Evolutionary conservation across 352 stramenopile species (phyloP).

Genomic region (Blastocystis sp.): DNA sequence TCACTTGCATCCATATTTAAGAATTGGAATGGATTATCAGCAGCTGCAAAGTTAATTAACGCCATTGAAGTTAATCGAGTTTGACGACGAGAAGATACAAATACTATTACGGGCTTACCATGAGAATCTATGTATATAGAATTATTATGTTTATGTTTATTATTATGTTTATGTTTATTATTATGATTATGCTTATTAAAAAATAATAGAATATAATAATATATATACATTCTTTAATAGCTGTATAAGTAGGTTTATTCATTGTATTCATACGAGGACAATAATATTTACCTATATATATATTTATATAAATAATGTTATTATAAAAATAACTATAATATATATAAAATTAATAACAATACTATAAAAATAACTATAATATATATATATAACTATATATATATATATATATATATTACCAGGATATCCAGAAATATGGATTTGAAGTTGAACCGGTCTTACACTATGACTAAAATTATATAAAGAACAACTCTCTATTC

Average conservation of each 20-base stretch:
- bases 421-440: conserved; percentile 70
- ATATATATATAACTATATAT: too few species aligned
- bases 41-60: conserved; percentile 73
- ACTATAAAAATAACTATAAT: too few species aligned
- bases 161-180: too few species aligned
- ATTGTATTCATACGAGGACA: conserved; percentile 91
- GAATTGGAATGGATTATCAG: conserved; percentile 71
- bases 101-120: conserved; percentile 77
- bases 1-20: conserved; percentile 66
- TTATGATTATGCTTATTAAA: too few species aligned
- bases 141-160: too few species aligned
- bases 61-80: conserved; percentile 86
- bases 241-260: conserved; percentile 95
- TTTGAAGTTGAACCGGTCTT: conserved; percentile 78
- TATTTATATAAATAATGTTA: too few species aligned
- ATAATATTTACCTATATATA: conserved; percentile 86
- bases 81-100: conserved; percentile 88
- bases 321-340: too few species aligned
- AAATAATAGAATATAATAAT: too few species aligned
- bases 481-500: conserved; percentile 57
- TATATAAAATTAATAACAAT: too few species aligned
- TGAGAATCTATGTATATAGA: too few species aligned
- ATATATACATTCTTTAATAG: conserved; percentile 80
- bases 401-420: neutral
- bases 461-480: conserved; percentile 56